Evolutionary conservation across 2,329 filamentous ascomycete genomes (phyloP), one percentile per base, ranked within the genome.

Genomic region (Phyllosticta paracitricarpa): DNA sequence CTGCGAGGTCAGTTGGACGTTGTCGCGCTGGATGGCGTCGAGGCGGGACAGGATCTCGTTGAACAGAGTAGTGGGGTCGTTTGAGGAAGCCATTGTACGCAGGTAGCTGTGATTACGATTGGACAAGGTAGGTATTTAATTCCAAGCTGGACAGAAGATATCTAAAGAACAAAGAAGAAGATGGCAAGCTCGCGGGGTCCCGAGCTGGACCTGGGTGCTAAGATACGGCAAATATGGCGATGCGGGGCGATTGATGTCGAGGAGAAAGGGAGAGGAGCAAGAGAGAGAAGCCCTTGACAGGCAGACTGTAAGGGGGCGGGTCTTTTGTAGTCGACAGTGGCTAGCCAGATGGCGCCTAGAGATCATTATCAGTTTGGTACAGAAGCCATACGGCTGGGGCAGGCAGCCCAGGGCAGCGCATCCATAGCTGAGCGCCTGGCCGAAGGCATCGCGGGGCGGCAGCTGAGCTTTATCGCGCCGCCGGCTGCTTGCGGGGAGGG

Each of bases 41-140:
- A 87, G 71, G 51, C 78, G 78, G 51, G 76, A 72, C 25, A 86
- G 75, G 66, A 87, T 83, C 71, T 83, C 79, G 65, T 79, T 78
- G 62, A 84, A 74, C 54, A 81, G 68, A 64, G 35, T 51, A 9
- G 59, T 51, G 33, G 62, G 56, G n/a, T 63, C 67, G 40, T 48
- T 48, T 48, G 40, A 14, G 40, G 17, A n/a, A 7, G 40, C 40
- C 40, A 48, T 48, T 3, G 40, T 48, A 48, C 40, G 40, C 40
- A n/a, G 40, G n/a, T 48, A n/a, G 40, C 14, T 48, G 40, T 30
- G 28, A 30, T 30, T 30, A 48, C 40, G 40, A 48, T 48, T n/a
- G 40, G 40, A 48, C 6, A 48, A 7, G 40, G 40, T 48, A 7
- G 40, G 40, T 48, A 19, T 48, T 48, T 48, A 5, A n/a, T 48